Evolutionary conservation across 352 stramenopile genomes (phyloP), one percentile per base, ranked within the genome.

Genomic region (Elongisporangium prolatum): DNA sequence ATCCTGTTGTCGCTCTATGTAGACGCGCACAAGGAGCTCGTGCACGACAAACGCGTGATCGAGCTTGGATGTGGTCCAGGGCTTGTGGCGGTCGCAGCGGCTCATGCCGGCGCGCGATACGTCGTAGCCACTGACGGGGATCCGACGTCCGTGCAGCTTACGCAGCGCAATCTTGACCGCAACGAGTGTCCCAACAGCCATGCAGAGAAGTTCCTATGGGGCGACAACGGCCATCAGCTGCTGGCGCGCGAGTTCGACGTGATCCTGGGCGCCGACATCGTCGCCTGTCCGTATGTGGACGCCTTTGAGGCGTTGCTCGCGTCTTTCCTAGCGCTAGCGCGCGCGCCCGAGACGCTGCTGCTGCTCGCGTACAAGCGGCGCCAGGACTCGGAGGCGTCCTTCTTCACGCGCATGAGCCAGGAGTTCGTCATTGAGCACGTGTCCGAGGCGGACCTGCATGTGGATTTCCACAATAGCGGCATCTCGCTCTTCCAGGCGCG

Each of bases 1-100:
- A 69, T 95, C 55, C 67, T 77, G n/a, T 67, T 95, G 50, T 86
- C 85, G 21, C 67, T 93, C n/a, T 95, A 88, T 58, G 59, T 95
- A 3, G 80, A 85, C 24, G 59, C 69, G 50, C 72, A 87, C 70
- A 69, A 58, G 21, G 71, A 84, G 21, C 34, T 72, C 18, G 65
- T 95, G 18, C 48, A 64, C 21, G 56, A 60, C n/a, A 87, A 87
- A 22, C 71, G 75, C 3, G 70, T 92, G 16, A 63, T 95, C 18
- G 85, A 95, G 60, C 65, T 95, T 8, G 85, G 85, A 8, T 88
- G 75, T 21, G 85, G 85, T 0, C 80, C 84, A 9, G 85, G 85
- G 24, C 75, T 95, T 51, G 81, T 91, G 10, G 80, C 80, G 20
- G 69, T 93, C 51, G 83, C 86, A 17, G 80, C 83, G 21, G 79